These are phyloP conservation scores for Naumovozyma baii DNA, from an alignment of 805 yeast species.

Conservation along the genomic window DNA sequence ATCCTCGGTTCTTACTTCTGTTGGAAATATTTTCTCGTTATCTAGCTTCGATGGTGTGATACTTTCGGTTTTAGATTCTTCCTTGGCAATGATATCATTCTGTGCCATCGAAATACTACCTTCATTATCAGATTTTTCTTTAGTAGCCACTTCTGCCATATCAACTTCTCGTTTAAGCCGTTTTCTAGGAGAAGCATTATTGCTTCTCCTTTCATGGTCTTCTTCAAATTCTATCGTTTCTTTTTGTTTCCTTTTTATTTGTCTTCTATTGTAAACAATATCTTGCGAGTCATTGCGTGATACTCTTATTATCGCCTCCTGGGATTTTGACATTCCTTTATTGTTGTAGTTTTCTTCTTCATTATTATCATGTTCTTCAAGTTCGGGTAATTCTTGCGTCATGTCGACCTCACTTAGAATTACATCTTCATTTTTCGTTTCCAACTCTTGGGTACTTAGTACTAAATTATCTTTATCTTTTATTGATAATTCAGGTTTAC, in stretches of 20 bases:
- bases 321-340: too few species aligned
- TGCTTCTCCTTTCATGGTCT: conserved; percentile 4
- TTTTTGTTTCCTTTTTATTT: conserved; percentile 2
- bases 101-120: too few species aligned
- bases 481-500: conserved; percentile 5
- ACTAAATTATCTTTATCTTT: background rate
- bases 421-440: background rate
- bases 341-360: background rate
- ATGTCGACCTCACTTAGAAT: conserved; percentile 20
- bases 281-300: conserved; percentile 12
- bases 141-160: background rate
- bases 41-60: background rate
- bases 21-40: conserved; percentile 1
- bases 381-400: conserved; percentile 26
- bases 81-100: background rate
- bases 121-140: too few species aligned
- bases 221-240: conserved; percentile 6
- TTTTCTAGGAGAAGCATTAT: conserved; percentile 3
- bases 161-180: background rate
- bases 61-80: background rate
- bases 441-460: background rate
- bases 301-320: background rate
- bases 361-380: conserved; percentile 11
- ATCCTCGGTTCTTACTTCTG: conserved; percentile 6
- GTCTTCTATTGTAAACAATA: conserved; percentile 10